Base-by-base conservation (phyloP, 2,329 filamentous ascomycete species). In the Hypoxylon sp. region DNA sequence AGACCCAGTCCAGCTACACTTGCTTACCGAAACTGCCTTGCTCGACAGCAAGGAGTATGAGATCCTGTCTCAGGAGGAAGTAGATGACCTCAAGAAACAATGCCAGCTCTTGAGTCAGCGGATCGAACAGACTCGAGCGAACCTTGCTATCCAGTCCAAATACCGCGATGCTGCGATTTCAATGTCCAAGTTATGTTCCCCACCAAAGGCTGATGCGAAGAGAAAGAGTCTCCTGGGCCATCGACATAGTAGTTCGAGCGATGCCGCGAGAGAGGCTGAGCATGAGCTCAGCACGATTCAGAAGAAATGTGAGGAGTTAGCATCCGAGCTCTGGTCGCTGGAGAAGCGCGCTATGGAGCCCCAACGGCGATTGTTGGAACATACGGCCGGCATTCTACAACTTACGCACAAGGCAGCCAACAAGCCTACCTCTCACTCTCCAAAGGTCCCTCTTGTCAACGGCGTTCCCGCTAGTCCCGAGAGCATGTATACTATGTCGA, bases 11-110 rank as follows among this genome's bases (percentile, higher is more conserved):
- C 91, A 93, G 72, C 89, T 97, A 77, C 96, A 98, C 77, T 82
- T 99, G 48, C 86, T 99, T 62, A 94, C 96, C 66, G 95, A 98
- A 81, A 98, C 93, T 18, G 96, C 96, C 18, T 87, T 99, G 64
- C 87, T 90, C 64, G 96, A 99, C 79, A 96, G 93, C 81, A 91
- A 89, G 74, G 83, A 89, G 72, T 99, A 90, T 77, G 90, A 95
- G 75, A 89, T 99, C 22, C 78, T 99, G 65, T 93, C 94, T 0
- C 92, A 95, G 71, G 93, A 97, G 76, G 94, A 98, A 79, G 91
- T 97, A 28, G 96, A 98, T 70, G 86, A 88, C 48, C 80, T 98
- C 73, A 99, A 98, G 84, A 97, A 93, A 77, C 93, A 97, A 81
- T 87, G 90, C 67, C 86, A 88, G 62, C 83, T 88, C 33, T 80